phyloP scores from a whole-genome alignment of 2,329 filamentous ascomycete genomes.

The Dothideomycetes sp. region DNA sequence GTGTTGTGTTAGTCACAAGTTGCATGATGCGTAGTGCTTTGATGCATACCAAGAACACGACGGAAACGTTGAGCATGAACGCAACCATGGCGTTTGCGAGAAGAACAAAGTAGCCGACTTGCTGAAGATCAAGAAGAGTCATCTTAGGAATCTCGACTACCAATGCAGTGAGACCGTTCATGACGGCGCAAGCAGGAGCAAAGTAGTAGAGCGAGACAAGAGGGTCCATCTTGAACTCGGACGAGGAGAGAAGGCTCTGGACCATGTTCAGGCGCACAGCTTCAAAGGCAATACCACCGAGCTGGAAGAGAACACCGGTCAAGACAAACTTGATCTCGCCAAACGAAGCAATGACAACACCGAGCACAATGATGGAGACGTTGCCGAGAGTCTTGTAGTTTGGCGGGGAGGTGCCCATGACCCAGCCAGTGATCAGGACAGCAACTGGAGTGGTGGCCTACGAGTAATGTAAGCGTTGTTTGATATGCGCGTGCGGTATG shows the following conservation, averaged over 20 bases:
- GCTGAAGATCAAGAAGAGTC: conserved; percentile 57
- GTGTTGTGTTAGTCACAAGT: not conserved
- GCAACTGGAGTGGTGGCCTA: conserved; percentile 91
- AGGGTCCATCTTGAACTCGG: conserved; percentile 87
- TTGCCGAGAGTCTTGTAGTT: conserved; percentile 84
- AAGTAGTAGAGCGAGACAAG: conserved; percentile 86
- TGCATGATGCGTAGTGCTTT: not conserved
- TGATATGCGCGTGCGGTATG: conserved; percentile 10
- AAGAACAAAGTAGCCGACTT: conserved; percentile 62
- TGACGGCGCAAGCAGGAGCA: conserved; percentile 69
- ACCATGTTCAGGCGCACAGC: conserved; percentile 76
- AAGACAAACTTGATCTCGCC: conserved; percentile 92
- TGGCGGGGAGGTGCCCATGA: conserved; percentile 70
- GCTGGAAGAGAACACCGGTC: conserved; percentile 68
- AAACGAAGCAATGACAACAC: conserved; percentile 86
- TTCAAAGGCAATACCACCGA: conserved; percentile 69
- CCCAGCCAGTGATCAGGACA: conserved; percentile 82
- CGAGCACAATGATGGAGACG: conserved; percentile 86
- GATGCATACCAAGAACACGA: conserved; percentile 69
- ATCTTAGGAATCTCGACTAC: conserved; percentile 63
- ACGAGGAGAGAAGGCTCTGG: conserved; percentile 67
- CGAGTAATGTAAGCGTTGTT: conserved; percentile 3
- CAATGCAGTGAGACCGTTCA: conserved; percentile 66
- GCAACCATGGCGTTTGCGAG: conserved; percentile 67
- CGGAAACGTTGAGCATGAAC: conserved; percentile 73